Evolutionary conservation across 495 filamentous ascomycete genomes (phyloP), one percentile per base, ranked within the genome.

Genomic region (Lophium mytilinum): DNA sequence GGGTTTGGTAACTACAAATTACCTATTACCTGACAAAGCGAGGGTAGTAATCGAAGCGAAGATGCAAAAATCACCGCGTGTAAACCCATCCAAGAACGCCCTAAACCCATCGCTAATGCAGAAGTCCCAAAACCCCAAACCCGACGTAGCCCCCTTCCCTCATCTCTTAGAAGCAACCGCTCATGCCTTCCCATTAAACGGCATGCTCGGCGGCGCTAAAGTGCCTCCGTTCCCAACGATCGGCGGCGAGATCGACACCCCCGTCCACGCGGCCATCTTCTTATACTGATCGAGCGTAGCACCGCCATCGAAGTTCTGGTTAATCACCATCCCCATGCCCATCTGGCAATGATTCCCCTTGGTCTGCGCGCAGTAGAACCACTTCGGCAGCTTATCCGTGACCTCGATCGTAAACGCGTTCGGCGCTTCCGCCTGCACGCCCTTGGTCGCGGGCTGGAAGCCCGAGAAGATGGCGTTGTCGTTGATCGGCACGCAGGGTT

Each of bases 321-420:
- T 66, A 43, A 66, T 58, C 7, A 66, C 64, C 15, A 52, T 52
- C 12, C 24, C 21, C 64, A 66, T 66, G 30, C 64, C 64, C 5
- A 2, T 61, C 61, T 66, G 56, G 57, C 64, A 66, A 50, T 66
- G 64, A 30, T 56, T 50, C 24, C 43, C 50, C n/a, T 10, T 46
- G 0, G 58, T 58, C 52, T 65, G 61, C n/a, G 51, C 18, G 56
- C 63, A 66, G 43, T 66, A 66, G 52, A 46, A 63, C 63, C 63
- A 66, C 18, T 59, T 53, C 0, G 63, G 63, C 18, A 63, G 18
- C 56, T 49, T 60, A 46, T 63, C 42, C 33, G 50, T 17, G 21
- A 66, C 54, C 8, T 39, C 45, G 34, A 66, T 59, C 4, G 56
- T 57, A 43, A 66, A 66, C 4, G 60, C 56, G 18, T 63, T 60